These are phyloP conservation scores for Exophiala calicioides DNA, from an alignment of 2,329 filamentous ascomycete species.

Conservation along the genomic window DNA sequence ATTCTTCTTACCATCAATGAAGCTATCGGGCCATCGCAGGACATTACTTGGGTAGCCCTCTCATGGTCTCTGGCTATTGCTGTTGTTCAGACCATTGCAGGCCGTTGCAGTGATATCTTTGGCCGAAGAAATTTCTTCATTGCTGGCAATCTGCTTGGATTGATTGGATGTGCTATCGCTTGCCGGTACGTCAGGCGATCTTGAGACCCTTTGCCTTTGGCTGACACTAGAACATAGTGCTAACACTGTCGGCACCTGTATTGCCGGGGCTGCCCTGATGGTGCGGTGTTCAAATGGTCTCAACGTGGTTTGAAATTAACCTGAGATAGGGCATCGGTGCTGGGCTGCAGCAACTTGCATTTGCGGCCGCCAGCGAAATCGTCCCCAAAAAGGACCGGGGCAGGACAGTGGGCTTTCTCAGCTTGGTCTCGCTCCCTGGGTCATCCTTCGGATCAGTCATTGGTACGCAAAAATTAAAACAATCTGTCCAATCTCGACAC, in stretches of 20 bases:
- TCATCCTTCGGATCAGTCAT: constrained; percentile 8
- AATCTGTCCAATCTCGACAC: neutral
- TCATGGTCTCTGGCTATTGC: constrained; percentile 13
- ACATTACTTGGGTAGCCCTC: constrained; percentile 13
- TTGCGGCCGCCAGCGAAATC: constrained; percentile 1
- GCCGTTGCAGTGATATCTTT: constrained; percentile 19
- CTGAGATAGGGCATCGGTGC: constrained; percentile 1
- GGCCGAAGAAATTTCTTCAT: constrained; percentile 18
- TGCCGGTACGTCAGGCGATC: neutral
- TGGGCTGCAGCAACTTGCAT: neutral
- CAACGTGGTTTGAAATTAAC: neutral
- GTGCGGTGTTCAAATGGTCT: neutral
- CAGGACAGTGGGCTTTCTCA: neutral
- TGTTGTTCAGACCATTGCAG: constrained; percentile 14
- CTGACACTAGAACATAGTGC: neutral
- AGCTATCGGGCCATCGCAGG: constrained; percentile 16
- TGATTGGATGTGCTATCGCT: constrained; percentile 13
- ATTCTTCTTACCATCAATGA: constrained; percentile 16
- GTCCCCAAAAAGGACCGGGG: constrained; percentile 7
- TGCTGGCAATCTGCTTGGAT: constrained; percentile 12
- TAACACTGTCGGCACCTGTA: neutral
- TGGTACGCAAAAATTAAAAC: neutral
- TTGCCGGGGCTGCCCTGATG: neutral
- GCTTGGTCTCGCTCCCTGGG: constrained; percentile 2
- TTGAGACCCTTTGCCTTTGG: neutral